These are phyloP conservation scores for Celoporthe dispersa DNA, from an alignment of 2,329 filamentous ascomycete genomes.

Conservation along the genomic window DNA sequence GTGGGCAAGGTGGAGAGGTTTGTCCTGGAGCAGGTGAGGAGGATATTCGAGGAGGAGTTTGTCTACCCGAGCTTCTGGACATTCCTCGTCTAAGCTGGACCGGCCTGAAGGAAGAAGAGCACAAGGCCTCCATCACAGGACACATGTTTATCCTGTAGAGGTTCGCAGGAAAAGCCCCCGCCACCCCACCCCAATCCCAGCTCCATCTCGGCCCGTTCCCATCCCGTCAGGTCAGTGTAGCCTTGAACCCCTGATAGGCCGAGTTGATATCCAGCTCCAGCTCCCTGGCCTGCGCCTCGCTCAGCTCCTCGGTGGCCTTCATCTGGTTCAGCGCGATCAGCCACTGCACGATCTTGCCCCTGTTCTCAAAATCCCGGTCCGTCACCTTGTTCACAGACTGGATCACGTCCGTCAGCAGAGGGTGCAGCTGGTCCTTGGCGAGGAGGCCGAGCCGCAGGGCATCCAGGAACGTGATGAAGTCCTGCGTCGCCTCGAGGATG, in stretches of 20 bases:
- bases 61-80: slow-evolving; percentile 99
- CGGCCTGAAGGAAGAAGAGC: not conserved
- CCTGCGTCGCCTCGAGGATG: slow-evolving; percentile 90
- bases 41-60: slow-evolving; percentile 98
- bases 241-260: slow-evolving; percentile 93
- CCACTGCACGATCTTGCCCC: slow-evolving; percentile 98
- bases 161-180: too few relatives aligned
- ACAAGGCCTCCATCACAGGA: not conserved
- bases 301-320: slow-evolving; percentile 90
- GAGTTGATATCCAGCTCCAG: slow-evolving; percentile 92
- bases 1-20: slow-evolving; percentile 99
- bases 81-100: slow-evolving; percentile 72
- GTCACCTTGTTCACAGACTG: slow-evolving; percentile 98
- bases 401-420: slow-evolving; percentile 91
- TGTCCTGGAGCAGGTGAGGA: slow-evolving; percentile 91
- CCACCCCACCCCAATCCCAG: too few relatives aligned
- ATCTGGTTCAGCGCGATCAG: slow-evolving; percentile 97
- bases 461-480: slow-evolving; percentile 98
- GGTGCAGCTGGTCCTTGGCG: slow-evolving; percentile 96
- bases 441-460: slow-evolving; percentile 89
- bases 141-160: not conserved
- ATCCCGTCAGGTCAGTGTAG: slow-evolving; percentile 65
- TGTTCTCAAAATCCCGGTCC: slow-evolving; percentile 90
- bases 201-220: not conserved
- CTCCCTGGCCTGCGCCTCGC: slow-evolving; percentile 84